A percentile compares a stretch with the other conserved stretches of the same genome.
Conservation (phyloP, 208 protist species). For the Acanthamoeba lenticulata region DNA sequence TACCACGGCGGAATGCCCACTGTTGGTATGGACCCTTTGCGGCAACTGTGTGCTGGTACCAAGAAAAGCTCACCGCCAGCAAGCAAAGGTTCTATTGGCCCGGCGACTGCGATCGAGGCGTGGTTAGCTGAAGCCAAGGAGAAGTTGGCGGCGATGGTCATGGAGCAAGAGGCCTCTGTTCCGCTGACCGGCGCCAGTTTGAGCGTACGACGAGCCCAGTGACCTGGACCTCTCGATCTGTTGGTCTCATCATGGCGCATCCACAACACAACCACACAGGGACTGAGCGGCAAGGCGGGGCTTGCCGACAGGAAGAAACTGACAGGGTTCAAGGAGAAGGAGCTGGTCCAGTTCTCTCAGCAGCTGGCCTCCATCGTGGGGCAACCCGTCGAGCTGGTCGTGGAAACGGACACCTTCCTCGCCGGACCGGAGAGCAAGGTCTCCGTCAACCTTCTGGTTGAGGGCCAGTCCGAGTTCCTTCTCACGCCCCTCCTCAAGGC, state of each 20-base stretch:
- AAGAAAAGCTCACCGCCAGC: neutral
- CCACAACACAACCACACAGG: neutral
- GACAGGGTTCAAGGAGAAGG: neutral
- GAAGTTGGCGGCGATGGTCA: neutral
- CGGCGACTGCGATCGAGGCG: neutral
- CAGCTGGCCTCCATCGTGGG: neutral
- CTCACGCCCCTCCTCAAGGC: neutral
- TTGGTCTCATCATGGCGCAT: neutral
- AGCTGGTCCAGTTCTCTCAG: neutral
- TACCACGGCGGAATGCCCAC: neutral
- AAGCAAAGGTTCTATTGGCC: neutral
- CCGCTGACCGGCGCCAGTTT: neutral
- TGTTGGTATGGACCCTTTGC: neutral
- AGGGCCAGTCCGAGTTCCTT: slow-evolving; percentile 22
- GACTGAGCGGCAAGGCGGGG: neutral
- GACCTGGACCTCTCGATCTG: neutral
- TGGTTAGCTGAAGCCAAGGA: neutral
- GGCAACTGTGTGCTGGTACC: neutral
- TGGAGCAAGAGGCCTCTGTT: neutral
- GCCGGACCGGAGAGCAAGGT: slow-evolving; percentile 21
- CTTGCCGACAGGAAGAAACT: neutral
- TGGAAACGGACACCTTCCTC: slow-evolving; percentile 18
- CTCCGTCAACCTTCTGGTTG: neutral
- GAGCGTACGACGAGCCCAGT: neutral
- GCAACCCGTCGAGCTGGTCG: neutral